Evolutionary conservation across 176 grass and related monocot genomes (phyloP).

Genomic region (Cenchrus fungigraminus): DNA sequence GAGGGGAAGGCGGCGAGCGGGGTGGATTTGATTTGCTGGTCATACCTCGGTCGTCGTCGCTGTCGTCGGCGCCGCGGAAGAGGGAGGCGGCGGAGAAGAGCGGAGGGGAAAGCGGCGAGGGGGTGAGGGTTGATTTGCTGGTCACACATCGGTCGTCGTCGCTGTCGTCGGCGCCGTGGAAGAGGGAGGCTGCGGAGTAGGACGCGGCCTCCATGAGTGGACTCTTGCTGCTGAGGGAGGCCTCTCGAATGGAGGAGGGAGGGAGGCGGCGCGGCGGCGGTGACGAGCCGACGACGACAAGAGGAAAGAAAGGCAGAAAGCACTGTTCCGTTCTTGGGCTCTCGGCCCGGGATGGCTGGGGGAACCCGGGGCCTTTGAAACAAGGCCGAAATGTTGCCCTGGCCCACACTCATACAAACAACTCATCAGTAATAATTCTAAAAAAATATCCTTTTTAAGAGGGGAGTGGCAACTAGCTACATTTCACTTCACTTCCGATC

Average conservation of each 20-base stretch:
- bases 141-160: slow-evolving; percentile 25
- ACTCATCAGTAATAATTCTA: too few species aligned
- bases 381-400: too few species aligned
- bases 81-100: slow-evolving; percentile 61
- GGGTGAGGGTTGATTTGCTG: background rate
- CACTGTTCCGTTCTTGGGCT: too few species aligned
- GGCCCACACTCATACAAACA: too few species aligned
- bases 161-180: slow-evolving; percentile 41
- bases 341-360: too few species aligned
- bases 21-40: background rate
- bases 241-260: background rate
- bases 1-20: background rate
- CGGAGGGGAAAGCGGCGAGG: background rate
- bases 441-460: too few species aligned
- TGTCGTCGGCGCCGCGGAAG: slow-evolving; percentile 49
- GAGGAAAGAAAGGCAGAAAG: too few species aligned
- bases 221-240: background rate
- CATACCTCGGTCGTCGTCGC: slow-evolving; percentile 30
- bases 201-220: slow-evolving; percentile 47
- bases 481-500: too few species aligned
- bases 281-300: background rate
- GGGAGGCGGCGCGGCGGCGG: background rate
- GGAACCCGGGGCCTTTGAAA: too few species aligned
- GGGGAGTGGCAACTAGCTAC: too few species aligned
- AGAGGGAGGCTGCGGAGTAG: slow-evolving; percentile 62